Percentiles rank a stretch among this genome's conserved stretches.
These are phyloP conservation scores for Sclerotinia trifoliorum DNA, from an alignment of 2,329 filamentous ascomycete genomes.

Conservation along the genomic window DNA sequence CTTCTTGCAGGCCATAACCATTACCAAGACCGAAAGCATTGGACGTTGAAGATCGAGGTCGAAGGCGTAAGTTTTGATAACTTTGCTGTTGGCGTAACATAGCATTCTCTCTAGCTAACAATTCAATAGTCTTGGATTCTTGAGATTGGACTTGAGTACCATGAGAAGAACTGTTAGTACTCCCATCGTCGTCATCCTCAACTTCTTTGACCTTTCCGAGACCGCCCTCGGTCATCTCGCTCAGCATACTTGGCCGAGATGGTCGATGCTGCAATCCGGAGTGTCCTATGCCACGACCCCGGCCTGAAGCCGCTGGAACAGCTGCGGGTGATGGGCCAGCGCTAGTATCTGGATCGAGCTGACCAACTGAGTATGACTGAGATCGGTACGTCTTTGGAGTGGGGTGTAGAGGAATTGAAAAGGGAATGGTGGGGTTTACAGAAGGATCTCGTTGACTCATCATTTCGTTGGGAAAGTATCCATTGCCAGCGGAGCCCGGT, in stretches of 20 bases:
- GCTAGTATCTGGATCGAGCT: slow-evolving; percentile 68
- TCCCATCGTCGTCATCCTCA: slow-evolving; percentile 63
- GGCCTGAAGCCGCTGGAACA: slow-evolving; percentile 31
- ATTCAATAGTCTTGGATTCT: slow-evolving; percentile 63
- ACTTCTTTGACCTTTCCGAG: slow-evolving; percentile 69
- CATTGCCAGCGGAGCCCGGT: slow-evolving; percentile 44
- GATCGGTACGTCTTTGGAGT: slow-evolving; percentile 92
- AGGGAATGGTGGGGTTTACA: slow-evolving; percentile 69
- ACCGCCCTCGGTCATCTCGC: slow-evolving; percentile 66
- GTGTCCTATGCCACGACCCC: slow-evolving; percentile 50
- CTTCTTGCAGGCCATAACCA: slow-evolving; percentile 59
- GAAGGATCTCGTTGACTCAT: slow-evolving; percentile 50
- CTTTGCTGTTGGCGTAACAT: slow-evolving; percentile 59
- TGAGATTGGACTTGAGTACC: slow-evolving; percentile 52
- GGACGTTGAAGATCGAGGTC: slow-evolving; percentile 58
- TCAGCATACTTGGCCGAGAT: slow-evolving; percentile 74
- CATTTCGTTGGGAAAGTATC: slow-evolving; percentile 51
- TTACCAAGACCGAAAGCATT: slow-evolving; percentile 53
- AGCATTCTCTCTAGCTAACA: slow-evolving; percentile 61
- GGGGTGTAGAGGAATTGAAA: slow-evolving; percentile 83
- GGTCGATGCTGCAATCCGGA: slow-evolving; percentile 76
- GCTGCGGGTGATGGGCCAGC: slow-evolving; percentile 31
- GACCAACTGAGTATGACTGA: slow-evolving; percentile 93
- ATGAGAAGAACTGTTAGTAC: slow-evolving; percentile 54
- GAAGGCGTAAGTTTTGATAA: slow-evolving; percentile 54